Conservation (phyloP, 441 rosid genomes). For the Capsella rubella region DNA sequence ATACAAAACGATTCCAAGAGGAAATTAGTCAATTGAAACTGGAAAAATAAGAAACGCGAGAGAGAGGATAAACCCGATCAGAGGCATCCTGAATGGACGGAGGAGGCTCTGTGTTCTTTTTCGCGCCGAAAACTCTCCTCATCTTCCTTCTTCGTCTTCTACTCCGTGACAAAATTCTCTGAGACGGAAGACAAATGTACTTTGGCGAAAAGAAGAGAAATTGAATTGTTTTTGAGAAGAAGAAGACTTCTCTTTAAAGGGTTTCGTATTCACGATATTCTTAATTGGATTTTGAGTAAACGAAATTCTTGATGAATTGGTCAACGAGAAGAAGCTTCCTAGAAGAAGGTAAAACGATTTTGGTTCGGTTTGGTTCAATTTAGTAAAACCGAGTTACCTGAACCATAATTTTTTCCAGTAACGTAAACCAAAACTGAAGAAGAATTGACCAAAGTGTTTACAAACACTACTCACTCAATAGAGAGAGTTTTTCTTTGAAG, state of each 20-base stretch:
- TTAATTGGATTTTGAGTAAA: slow-evolving; percentile 8
- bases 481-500: not conserved
- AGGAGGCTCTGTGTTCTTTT: slow-evolving; percentile 94
- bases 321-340: slow-evolving; percentile 24
- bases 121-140: slow-evolving; percentile 89
- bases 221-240: slow-evolving; percentile 8
- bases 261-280: not conserved
- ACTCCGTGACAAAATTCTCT: slow-evolving; percentile 17
- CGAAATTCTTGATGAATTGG: not conserved
- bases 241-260: slow-evolving; percentile 7
- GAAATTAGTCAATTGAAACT: not conserved
- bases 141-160: slow-evolving; percentile 46
- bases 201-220: not conserved
- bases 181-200: not conserved
- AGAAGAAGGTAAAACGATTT: not conserved
- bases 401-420: not conserved
- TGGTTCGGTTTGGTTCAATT: not conserved
- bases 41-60: not conserved
- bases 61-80: slow-evolving; percentile 63
- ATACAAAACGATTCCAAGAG: not conserved
- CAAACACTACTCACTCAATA: slow-evolving; percentile 22
- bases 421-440: slow-evolving; percentile 6
- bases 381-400: not conserved
- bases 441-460: not conserved
- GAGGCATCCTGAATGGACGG: slow-evolving; percentile 89